Evolutionary conservation across 2,329 filamentous ascomycete species (phyloP).

Genomic region (Thelonectria blattea): DNA sequence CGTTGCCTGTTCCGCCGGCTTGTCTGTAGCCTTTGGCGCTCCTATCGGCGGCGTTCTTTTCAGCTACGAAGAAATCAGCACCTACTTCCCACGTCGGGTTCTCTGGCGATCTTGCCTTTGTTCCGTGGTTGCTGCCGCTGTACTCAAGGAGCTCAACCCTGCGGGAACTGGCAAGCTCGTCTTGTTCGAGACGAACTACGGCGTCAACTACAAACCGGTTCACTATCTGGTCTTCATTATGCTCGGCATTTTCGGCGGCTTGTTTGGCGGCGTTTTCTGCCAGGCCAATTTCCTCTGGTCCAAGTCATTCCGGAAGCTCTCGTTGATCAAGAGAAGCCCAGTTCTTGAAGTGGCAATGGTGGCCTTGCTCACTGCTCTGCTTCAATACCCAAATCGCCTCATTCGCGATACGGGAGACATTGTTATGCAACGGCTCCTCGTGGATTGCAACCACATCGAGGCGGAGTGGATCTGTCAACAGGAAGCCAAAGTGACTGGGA

Average conservation of each 20-base stretch:
- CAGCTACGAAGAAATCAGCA: constrained; percentile 30
- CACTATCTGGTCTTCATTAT: constrained; percentile 22
- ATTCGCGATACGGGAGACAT: constrained; percentile 27
- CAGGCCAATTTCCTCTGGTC: constrained; percentile 22
- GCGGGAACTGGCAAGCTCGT: constrained; percentile 25
- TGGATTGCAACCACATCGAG: constrained; percentile 18
- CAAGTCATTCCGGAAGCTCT: constrained; percentile 17
- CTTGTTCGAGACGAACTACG: constrained; percentile 27
- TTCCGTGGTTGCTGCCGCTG: constrained; percentile 20
- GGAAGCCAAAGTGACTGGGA: constrained; percentile 14
- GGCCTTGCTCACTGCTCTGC: constrained; percentile 7
- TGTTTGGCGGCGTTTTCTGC: constrained; percentile 25
- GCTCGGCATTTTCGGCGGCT: constrained; percentile 20
- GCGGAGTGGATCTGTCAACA: constrained; percentile 26
- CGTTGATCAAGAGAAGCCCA: constrained; percentile 17
- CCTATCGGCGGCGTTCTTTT: constrained; percentile 25
- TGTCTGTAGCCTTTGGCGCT: constrained; percentile 26
- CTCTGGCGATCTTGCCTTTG: constrained; percentile 26
- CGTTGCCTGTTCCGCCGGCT: constrained; percentile 18
- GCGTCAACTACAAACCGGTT: constrained; percentile 21
- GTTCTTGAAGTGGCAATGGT: constrained; percentile 20
- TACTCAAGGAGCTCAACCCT: constrained; percentile 25
- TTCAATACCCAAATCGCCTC: constrained; percentile 22
- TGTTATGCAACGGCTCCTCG: constrained; percentile 22
- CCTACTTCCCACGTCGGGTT: constrained; percentile 22